Conservation (phyloP, 805 yeast genomes). For the Sporopachydermia lactativora region DNA sequence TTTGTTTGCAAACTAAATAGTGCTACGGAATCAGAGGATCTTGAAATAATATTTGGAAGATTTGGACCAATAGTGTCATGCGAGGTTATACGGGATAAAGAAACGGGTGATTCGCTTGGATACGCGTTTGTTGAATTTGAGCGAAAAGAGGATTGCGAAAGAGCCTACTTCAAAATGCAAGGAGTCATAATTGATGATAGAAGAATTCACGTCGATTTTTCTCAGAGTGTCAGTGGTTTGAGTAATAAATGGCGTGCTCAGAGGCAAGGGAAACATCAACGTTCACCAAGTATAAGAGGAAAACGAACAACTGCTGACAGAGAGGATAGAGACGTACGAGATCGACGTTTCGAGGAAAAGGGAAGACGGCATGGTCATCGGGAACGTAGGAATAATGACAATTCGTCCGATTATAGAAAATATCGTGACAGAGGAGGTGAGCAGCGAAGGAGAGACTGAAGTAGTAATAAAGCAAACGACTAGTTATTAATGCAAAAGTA, state of each 20-base stretch:
- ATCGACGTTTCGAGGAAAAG: neutral
- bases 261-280: conserved; percentile 6
- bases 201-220: conserved; percentile 52
- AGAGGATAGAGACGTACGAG: neutral
- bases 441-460: too few species aligned
- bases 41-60: conserved; percentile 40
- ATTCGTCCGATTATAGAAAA: too few species aligned
- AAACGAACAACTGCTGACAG: neutral
- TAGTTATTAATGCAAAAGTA: too few species aligned
- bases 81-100: conserved; percentile 35
- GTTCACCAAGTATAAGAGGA: too few species aligned
- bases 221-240: conserved; percentile 34
- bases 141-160: conserved; percentile 34
- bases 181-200: conserved; percentile 50
- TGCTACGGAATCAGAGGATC: conserved; percentile 42
- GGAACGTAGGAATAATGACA: too few species aligned
- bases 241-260: conserved; percentile 14
- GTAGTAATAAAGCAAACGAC: too few species aligned
- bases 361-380: too few species aligned
- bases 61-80: conserved; percentile 42
- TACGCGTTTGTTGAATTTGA: conserved; percentile 54
- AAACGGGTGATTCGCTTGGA: conserved; percentile 34
- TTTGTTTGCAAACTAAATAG: conserved; percentile 55
- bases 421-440: too few species aligned
- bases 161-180: conserved; percentile 50